Base-by-base conservation (phyloP, 768 basidiomycete genomes). In the Lentinula detonsa region DNA sequence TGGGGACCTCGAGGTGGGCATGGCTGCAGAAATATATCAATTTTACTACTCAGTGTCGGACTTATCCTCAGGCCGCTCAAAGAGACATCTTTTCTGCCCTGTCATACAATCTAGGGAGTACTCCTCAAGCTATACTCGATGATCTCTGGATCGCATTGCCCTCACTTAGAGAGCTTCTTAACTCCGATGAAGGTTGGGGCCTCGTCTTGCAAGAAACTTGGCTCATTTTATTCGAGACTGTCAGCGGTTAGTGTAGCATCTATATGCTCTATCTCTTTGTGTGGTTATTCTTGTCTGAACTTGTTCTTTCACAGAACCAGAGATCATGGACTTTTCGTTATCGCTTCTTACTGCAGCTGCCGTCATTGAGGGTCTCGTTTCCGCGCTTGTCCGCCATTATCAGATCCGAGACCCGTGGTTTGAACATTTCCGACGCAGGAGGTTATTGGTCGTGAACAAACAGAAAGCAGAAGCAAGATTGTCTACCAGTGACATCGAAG, bases 131-230 rank as follows among this genome's bases (percentile, higher is more conserved):
- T 0, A 68, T 86, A 23, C 64, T 88, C 61, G 80, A 84, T 57
- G 85, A 88, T 61, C 65, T 88, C 1, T 86, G 84, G 84, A 60
- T 68, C 33, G 82, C 83, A 6, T 72, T 85, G 5, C 81, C 86
- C 0, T 77, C 79, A 0, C 72, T 88, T 15, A 80, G 79, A 2
- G 64, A 69, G 23, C 72, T 81, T 7, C 67, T 82, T 18, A 65
- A 49, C 6, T 56, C 60, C 35, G n/a, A 40, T 2, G 35, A 52
- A 70, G 78, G 81, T 4, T 86, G 86, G 85, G 69, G 73, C 39
- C 65, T 67, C 11, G 76, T 79, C 6, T 75, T 78, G 66, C 64
- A 73, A 34, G 74, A 78, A 60, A 74, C 79, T 1, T 88, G 87
- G 87, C 67, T 72, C 5, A 68, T 68, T 48, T 69, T 89, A n/a